Evolutionary conservation across 345 rosid genomes (phyloP), one percentile per base, ranked within the genome.

Genomic region (Linum lewisii): DNA sequence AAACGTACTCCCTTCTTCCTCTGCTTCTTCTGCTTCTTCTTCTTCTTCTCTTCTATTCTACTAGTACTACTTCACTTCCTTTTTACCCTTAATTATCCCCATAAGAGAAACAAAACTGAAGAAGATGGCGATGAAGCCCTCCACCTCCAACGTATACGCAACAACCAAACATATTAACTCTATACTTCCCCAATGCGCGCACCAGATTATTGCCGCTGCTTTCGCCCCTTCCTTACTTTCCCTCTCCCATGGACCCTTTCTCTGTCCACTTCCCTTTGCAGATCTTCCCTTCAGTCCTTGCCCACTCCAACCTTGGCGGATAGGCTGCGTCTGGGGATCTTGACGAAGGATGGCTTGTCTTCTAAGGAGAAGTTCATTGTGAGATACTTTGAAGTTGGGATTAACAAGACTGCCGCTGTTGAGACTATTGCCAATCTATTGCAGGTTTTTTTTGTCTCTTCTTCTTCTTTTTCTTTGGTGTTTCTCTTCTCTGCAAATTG

Each of bases 291-390:
- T 11, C 47, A 42, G 47, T 42, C 47, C 67, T 11, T 3, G 16
- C n/a, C n/a, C 15, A 42, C 47, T 11, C 15, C 47, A 4, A 42
- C 15, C 62, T 71, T 79, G 66, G 87, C 81, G 13, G 84, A 83
- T 55, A 76, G 80, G 53, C 78, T 88, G 52, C 80, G 97, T 20
- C 50, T 69, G 36, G 97, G 97, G 57, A 72, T 81, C 62, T 73
- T 88, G 81, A 62, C 78, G 24, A 89, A 82, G 58, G 85, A 83
- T 52, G 91, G 99, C 18, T 72, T 78, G 24, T 85, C 95, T 1
- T 93, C 86, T 64, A 88, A 81, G 76, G 99, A 93, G 73, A 89
- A 72, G 84, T 89, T 86, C 62, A 82, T 89, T n/a, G 87, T 93
- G 4, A 78, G 99, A 75, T 75, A 84, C 68, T 93, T 83, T 29